Evolutionary conservation across 345 rosid genomes (phyloP), one percentile per base, ranked within the genome.

Genomic region (Citrus medica): DNA sequence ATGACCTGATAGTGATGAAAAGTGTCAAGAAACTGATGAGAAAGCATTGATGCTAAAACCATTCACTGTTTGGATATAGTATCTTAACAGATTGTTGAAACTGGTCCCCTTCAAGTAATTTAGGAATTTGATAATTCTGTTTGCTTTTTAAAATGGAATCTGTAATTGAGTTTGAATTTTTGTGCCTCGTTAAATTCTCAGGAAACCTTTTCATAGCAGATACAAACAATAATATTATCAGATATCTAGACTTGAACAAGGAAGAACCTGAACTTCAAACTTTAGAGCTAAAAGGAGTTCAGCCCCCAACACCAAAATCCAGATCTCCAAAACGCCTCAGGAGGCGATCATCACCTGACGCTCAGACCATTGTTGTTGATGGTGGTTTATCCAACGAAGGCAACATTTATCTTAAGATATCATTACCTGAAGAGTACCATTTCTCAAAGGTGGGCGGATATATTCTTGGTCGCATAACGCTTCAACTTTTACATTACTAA

Each of bases 181-280:
- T 64, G 51, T 56, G 69, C 28, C 73, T 33, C 65, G 35, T 69
- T 74, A n/a, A 73, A 62, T 83, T 59, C 82, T 80, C 89, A 93
- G 99, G 96, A 79, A 87, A 83, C 78, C 89, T 95, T 70, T 86
- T 84, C 40, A 89, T 93, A 71, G 97, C 99, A 30, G 98, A 95
- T 87, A 95, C 96, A 64, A 95, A 95, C 88, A 95, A 95, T 85
- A 91, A 85, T 51, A 82, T 90, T 38, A 89, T 95, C 68, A 83
- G 99, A 79, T 93, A 86, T 80, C 82, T 93, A 75, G 95, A 93
- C 72, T 37, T 89, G 76, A 92, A 82, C 83, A 90, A 85, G 69
- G 79, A 73, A 81, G 85, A 83, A 10, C 76, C 89, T 62, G 86
- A 92, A 80, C 83, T 95, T 79, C 85, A 56, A 79, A 92, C 99